These are phyloP conservation scores for Amborella trichopoda DNA, from an alignment of 164 flowering plant species.

Conservation along the genomic window DNA sequence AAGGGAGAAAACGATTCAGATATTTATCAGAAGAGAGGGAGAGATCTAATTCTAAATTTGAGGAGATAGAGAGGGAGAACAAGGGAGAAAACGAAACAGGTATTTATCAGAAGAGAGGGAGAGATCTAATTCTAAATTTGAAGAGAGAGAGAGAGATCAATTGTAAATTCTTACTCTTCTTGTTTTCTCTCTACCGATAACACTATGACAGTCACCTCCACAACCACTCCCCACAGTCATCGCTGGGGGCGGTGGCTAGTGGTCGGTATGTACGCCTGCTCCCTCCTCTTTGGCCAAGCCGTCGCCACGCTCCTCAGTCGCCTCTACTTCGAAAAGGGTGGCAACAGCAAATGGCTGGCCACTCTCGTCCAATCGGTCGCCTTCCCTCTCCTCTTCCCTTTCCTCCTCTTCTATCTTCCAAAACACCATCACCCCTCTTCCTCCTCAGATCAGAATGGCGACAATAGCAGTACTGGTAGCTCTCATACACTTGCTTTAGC, in stretches of 20 bases:
- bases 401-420: too few species aligned
- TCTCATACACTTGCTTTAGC: slow-evolving; percentile 3
- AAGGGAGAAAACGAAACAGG: too few species aligned
- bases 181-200: too few species aligned
- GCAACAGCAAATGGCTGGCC: slow-evolving; percentile 26
- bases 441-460: background rate
- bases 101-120: too few species aligned
- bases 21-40: too few species aligned
- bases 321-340: slow-evolving; percentile 21
- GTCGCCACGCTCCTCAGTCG: slow-evolving; percentile 16
- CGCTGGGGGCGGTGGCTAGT: slow-evolving; percentile 24
- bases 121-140: too few species aligned
- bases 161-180: too few species aligned
- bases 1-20: too few species aligned
- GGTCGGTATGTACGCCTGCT: slow-evolving; percentile 14
- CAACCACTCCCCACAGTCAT: background rate
- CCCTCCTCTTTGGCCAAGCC: slow-evolving; percentile 20
- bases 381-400: slow-evolving; percentile 14
- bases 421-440: background rate
- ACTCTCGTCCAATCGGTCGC: slow-evolving; percentile 19
- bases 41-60: too few species aligned
- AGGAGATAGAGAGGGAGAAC: too few species aligned
- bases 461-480: background rate
- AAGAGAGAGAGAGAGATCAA: too few species aligned
- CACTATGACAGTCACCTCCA: too few species aligned